These are phyloP conservation scores for Dictyophora rubrovolvata DNA, from an alignment of 768 basidiomycete species.

Conservation along the genomic window DNA sequence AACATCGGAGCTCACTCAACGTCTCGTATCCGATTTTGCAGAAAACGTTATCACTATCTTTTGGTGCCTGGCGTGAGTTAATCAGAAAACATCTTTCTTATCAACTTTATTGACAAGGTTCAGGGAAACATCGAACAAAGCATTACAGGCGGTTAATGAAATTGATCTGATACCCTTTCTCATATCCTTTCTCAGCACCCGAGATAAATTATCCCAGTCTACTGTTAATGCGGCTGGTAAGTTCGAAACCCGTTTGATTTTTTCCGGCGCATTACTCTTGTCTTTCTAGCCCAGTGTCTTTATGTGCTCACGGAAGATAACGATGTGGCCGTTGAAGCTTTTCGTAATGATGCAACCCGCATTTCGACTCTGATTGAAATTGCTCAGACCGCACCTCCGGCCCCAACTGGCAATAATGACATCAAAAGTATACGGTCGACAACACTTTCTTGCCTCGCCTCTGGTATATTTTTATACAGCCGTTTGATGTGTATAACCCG, in stretches of 20 bases:
- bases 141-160: conserved; percentile 76
- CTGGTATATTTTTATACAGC: conserved; percentile 35
- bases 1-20: conserved; percentile 60
- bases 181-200: conserved; percentile 76
- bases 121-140: conserved; percentile 90
- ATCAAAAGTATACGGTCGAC: conserved; percentile 35
- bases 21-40: conserved; percentile 75
- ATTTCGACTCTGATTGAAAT: conserved; percentile 58
- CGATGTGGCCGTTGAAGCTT: conserved; percentile 52
- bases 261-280: background rate
- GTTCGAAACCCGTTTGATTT: conserved; percentile 10
- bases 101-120: conserved; percentile 14
- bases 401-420: conserved; percentile 20
- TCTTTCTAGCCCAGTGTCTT: conserved; percentile 66
- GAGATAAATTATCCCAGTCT: conserved; percentile 54
- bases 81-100: background rate
- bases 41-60: conserved; percentile 88
- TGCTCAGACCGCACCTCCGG: conserved; percentile 27
- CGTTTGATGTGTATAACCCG: background rate
- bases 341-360: conserved; percentile 52
- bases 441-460: conserved; percentile 55
- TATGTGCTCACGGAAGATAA: conserved; percentile 94
- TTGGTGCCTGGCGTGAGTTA: conserved; percentile 89
- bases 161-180: conserved; percentile 73
- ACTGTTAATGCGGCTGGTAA: conserved; percentile 76